Conservation (phyloP, 1,139 yeast species). For the Kurtzmaniella quercitrusa region DNA sequence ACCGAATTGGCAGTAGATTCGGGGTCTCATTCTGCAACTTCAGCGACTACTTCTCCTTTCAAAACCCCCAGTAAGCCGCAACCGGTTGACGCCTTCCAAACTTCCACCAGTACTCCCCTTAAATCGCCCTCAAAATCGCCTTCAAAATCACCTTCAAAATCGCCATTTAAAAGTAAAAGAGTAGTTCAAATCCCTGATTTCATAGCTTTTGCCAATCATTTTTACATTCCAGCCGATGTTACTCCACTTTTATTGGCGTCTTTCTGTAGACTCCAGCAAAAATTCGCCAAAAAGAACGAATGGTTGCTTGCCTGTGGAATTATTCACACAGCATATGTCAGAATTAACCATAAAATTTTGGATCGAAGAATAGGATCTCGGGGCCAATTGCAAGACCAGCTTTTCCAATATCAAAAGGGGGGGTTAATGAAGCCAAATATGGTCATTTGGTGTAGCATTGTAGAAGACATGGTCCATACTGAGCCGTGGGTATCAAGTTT, state of each 20-base stretch:
- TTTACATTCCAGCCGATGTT: slow-evolving; percentile 53
- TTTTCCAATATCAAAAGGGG: slow-evolving; percentile 52
- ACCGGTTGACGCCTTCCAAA: background rate
- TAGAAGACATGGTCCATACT: slow-evolving; percentile 48
- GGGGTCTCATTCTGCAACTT: background rate
- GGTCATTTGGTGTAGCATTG: slow-evolving; percentile 47
- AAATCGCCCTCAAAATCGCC: slow-evolving; percentile 9
- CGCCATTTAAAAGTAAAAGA: slow-evolving; percentile 11
- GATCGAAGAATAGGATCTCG: slow-evolving; percentile 45
- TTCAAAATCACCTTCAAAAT: slow-evolving; percentile 5
- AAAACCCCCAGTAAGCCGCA: slow-evolving; percentile 4
- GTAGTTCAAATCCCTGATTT: slow-evolving; percentile 43
- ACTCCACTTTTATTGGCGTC: slow-evolving; percentile 49
- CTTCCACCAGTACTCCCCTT: background rate
- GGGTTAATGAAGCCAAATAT: slow-evolving; percentile 46
- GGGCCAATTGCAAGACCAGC: slow-evolving; percentile 42
- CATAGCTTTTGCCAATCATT: slow-evolving; percentile 57
- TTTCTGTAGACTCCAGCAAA: slow-evolving; percentile 46
- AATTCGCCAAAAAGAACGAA: slow-evolving; percentile 50
- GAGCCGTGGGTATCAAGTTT: slow-evolving; percentile 52
- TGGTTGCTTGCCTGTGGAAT: slow-evolving; percentile 71
- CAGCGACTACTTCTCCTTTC: slow-evolving; percentile 3
- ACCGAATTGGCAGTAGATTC: background rate
- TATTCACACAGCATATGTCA: slow-evolving; percentile 52
- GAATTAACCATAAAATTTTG: slow-evolving; percentile 48